Evolutionary conservation across 1,284 basidiomycete species (phyloP).

Genomic region (Sparassis latifolia): DNA sequence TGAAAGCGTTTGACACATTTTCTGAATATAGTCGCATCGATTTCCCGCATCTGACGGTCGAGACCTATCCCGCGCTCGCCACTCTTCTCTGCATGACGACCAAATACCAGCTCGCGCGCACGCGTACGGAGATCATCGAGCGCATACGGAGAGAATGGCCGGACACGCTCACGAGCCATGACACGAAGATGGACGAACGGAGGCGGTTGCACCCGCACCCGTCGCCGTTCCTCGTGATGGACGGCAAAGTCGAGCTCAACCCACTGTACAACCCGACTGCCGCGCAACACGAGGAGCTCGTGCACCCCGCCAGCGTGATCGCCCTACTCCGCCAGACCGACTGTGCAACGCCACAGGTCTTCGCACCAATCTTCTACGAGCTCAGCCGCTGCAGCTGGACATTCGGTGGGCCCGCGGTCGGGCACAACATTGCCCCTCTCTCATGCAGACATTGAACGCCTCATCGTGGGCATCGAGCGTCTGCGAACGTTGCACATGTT

Average conservation of each 20-base stretch:
- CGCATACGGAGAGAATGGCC: slow-evolving; percentile 27
- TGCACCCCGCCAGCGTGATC: slow-evolving; percentile 22
- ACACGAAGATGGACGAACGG: slow-evolving; percentile 16
- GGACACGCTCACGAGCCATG: slow-evolving; percentile 21
- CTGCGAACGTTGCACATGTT: slow-evolving; percentile 9
- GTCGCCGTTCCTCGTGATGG: neutral
- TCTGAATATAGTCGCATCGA: slow-evolving; percentile 16
- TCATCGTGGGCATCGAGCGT: slow-evolving; percentile 20
- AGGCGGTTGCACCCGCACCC: slow-evolving; percentile 12
- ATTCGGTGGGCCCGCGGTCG: slow-evolving; percentile 16
- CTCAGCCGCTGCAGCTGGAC: slow-evolving; percentile 20
- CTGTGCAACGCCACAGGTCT: slow-evolving; percentile 12
- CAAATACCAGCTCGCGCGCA: slow-evolving; percentile 21
- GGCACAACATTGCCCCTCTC: slow-evolving; percentile 20
- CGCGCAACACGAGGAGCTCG: slow-evolving; percentile 15
- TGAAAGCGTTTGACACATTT: slow-evolving; percentile 6
- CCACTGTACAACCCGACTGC: slow-evolving; percentile 1
- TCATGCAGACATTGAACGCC: slow-evolving; percentile 20
- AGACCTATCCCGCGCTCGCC: slow-evolving; percentile 18
- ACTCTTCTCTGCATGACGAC: slow-evolving; percentile 20
- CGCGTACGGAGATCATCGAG: slow-evolving; percentile 21
- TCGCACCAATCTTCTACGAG: slow-evolving; percentile 23
- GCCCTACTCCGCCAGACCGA: slow-evolving; percentile 21
- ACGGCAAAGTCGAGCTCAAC: neutral
- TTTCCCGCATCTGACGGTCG: slow-evolving; percentile 16